Evolutionary conservation across 2,329 filamentous ascomycete species (phyloP).

Genomic region (Aspergillus sp.): DNA sequence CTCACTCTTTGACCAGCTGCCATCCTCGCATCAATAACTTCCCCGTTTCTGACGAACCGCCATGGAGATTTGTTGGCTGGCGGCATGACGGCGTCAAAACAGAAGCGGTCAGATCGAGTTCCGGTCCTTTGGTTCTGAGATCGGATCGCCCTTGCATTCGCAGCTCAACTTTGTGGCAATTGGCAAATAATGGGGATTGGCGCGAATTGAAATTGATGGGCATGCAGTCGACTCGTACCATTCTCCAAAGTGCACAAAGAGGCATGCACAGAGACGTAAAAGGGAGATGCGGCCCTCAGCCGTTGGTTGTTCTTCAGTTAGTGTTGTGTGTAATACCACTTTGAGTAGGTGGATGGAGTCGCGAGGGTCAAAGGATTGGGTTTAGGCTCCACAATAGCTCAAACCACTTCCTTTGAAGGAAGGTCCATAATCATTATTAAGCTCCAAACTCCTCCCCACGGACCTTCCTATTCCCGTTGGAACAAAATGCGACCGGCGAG

Average conservation of each 20-base stretch:
- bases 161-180: neutral
- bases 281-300: neutral
- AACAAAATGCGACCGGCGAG: neutral
- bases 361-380: neutral
- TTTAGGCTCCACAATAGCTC: neutral
- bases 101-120: neutral
- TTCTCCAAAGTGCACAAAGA: neutral
- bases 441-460: neutral
- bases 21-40: neutral
- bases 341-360: neutral
- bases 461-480: neutral
- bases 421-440: neutral
- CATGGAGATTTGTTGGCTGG: neutral
- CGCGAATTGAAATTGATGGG: neutral
- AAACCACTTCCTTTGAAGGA: neutral
- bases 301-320: neutral
- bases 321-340: neutral
- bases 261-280: neutral
- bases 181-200: neutral
- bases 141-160: neutral
- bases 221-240: no score
- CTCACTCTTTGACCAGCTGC: neutral
- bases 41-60: neutral
- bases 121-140: constrained; percentile 3
- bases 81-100: neutral